Conservation (phyloP, 2,329 filamentous ascomycete species). For the Hymenoscyphus fraxineus region DNA sequence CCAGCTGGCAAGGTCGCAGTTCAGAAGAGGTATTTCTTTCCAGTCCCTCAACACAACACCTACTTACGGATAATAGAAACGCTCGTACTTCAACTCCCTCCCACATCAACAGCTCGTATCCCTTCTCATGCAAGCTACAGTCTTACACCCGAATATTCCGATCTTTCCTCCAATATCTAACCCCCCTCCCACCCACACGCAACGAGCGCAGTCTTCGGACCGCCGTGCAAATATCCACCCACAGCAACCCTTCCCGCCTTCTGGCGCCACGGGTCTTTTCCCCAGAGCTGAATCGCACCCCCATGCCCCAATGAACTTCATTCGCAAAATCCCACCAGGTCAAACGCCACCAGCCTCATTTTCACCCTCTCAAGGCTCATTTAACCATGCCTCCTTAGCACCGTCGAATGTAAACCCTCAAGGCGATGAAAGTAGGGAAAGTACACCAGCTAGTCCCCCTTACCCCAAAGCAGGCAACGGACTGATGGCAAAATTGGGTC, state of each 20-base stretch:
- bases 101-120: constrained; percentile 59
- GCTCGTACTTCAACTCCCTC: constrained; percentile 58
- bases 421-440: constrained; percentile 40
- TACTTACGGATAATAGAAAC: constrained; percentile 45
- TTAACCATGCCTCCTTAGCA: constrained; percentile 25
- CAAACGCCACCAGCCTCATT: constrained; percentile 52
- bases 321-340: constrained; percentile 36
- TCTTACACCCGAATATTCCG: constrained; percentile 60
- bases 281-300: constrained; percentile 37
- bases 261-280: constrained; percentile 35
- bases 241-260: constrained; percentile 33
- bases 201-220: constrained; percentile 20
- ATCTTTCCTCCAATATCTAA: constrained; percentile 49
- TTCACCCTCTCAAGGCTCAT: constrained; percentile 22
- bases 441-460: constrained; percentile 54
- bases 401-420: constrained; percentile 24
- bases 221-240: constrained; percentile 26
- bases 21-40: constrained; percentile 39
- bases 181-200: constrained; percentile 14
- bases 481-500: constrained; percentile 47
- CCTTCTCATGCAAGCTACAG: constrained; percentile 59
- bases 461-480: constrained; percentile 63
- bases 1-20: constrained; percentile 33
- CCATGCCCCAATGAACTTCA: constrained; percentile 38
- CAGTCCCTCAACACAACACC: neutral